These are phyloP conservation scores for Rhizopus delemar DNA, from an alignment of 371 early-diverging fungal species.

Conservation along the genomic window DNA sequence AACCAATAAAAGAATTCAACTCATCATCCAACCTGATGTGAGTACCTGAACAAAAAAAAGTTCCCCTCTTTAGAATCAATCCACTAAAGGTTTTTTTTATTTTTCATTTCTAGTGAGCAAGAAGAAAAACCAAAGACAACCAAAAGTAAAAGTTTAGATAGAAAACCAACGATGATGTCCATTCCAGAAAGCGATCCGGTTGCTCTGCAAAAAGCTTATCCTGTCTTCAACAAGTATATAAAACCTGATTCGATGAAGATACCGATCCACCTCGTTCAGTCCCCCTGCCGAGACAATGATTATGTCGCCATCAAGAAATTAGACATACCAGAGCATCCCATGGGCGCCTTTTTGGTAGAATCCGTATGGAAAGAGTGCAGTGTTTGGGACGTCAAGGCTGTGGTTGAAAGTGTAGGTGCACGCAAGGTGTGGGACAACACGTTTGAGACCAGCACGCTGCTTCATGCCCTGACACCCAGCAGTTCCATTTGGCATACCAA, in stretches of 20 bases:
- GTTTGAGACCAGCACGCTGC: constrained; percentile 46
- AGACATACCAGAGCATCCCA: constrained; percentile 52
- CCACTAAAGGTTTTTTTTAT: neutral
- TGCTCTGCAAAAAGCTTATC: constrained; percentile 25
- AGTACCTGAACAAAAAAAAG: neutral
- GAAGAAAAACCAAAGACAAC: neutral
- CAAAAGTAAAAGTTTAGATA: neutral
- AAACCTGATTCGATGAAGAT: neutral
- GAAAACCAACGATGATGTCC: constrained; percentile 1
- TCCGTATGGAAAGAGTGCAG: constrained; percentile 54
- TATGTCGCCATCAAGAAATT: constrained; percentile 42
- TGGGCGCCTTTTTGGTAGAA: constrained; percentile 52
- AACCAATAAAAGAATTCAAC: neutral
- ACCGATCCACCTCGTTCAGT: constrained; percentile 22
- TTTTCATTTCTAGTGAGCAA: neutral
- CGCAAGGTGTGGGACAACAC: constrained; percentile 51
- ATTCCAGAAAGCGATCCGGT: constrained; percentile 39
- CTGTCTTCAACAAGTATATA: constrained; percentile 26
- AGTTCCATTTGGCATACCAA: constrained; percentile 54
- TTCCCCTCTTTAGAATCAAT: neutral
- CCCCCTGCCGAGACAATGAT: constrained; percentile 28
- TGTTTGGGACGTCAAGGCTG: constrained; percentile 62
- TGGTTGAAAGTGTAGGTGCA: constrained; percentile 47
- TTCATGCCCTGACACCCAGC: constrained; percentile 50
- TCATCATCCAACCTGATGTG: neutral